Evolutionary conservation across 2,329 filamentous ascomycete species (phyloP), one percentile per base, ranked within the genome.

Genomic region (Xylariaceae sp.): DNA sequence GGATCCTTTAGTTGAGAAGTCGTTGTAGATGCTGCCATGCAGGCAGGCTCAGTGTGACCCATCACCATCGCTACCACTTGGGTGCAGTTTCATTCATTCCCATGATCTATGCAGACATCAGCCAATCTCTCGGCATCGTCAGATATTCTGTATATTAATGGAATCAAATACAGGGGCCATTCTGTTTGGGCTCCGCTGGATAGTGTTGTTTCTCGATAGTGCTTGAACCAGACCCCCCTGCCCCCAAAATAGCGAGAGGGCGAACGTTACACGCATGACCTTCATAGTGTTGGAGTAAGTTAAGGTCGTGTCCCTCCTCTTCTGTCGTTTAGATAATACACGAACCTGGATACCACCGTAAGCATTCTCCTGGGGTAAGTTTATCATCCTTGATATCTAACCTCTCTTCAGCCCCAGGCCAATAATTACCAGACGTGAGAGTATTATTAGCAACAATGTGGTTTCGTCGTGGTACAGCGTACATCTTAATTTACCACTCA

Each of bases 221-320:
- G n/a, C n/a, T n/a, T n/a, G n/a, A n/a, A n/a, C n/a, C n/a, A n/a
- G n/a, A n/a, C n/a, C n/a, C n/a, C n/a, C n/a, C n/a, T n/a, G n/a
- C n/a, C n/a, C n/a, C n/a, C n/a, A n/a, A 44, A 20, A 35, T 23
- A 42, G 21, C n/a, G 11, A 27, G 35, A 46, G 30, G 47, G 47
- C 36, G 47, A 21, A 42, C 15, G 52, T 55, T 51, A 55, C 53
- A 55, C 53, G 53, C 53, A 55, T 55, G 47, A 55, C 37, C 32
- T 51, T 42, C 42, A 26, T 30, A 36, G 10, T 44, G 36, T 42
- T 46, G 41, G 52, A 30, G 42, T 43, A 46, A 32, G 33, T 37
- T n/a, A n/a, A n/a, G n/a, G n/a, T n/a, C n/a, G n/a, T n/a, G n/a
- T n/a, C n/a, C n/a, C n/a, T n/a, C n/a, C n/a, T n/a, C n/a, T n/a